phyloP scores from a whole-genome alignment of 148 eudicot genomes.

The Gaultheria prostrata region DNA sequence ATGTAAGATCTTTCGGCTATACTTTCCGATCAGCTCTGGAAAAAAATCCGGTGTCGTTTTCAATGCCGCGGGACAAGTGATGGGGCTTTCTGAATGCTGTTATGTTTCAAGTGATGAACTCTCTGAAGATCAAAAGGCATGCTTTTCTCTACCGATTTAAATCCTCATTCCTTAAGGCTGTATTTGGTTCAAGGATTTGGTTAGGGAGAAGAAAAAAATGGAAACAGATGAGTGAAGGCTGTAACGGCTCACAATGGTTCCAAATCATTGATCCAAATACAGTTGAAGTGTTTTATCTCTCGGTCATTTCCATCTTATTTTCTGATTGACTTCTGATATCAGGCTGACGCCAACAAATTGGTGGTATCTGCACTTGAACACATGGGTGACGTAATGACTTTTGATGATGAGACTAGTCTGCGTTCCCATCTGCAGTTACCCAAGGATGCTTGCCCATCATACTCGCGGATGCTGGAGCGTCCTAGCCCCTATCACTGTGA shows the following conservation, averaged over 20 bases:
- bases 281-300: not conserved
- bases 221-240: not conserved
- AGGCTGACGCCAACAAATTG: slow-evolving; percentile 60
- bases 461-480: slow-evolving; percentile 14
- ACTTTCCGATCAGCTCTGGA: slow-evolving; percentile 38
- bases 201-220: not conserved
- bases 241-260: not conserved
- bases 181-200: not conserved
- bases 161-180: not conserved
- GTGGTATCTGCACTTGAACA: slow-evolving; percentile 55
- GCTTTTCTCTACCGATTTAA: slow-evolving; percentile 15
- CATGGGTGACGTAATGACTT: slow-evolving; percentile 51
- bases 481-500: not conserved
- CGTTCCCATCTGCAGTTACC: slow-evolving; percentile 25
- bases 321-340: slow-evolving; percentile 13
- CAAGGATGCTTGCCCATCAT: slow-evolving; percentile 18
- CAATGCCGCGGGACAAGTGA: slow-evolving; percentile 58
- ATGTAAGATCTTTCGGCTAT: slow-evolving; percentile 50
- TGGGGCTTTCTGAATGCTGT: slow-evolving; percentile 56
- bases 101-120: slow-evolving; percentile 47
- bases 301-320: not conserved
- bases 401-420: slow-evolving; percentile 49
- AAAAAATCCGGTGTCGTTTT: slow-evolving; percentile 60
- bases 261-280: not conserved
- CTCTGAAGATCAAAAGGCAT: slow-evolving; percentile 65